Evolutionary conservation across 1,284 basidiomycete species (phyloP), one percentile per base, ranked within the genome.

Genomic region (Macrocystidia cucumis): DNA sequence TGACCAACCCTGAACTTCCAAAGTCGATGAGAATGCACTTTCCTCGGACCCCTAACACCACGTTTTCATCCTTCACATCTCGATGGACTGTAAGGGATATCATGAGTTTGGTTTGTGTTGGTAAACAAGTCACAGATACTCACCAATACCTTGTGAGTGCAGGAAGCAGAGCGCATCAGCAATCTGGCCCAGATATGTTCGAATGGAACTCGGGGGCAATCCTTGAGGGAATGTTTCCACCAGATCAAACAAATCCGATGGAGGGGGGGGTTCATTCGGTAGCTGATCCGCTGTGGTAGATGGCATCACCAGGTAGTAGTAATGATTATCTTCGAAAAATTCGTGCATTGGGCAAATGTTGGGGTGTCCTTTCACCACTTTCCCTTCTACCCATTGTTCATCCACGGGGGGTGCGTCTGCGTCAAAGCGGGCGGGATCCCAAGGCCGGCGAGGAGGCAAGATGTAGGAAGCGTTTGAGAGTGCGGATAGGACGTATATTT

Each of bases 21-120:
- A 97, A 97, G 57, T 98, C 95, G 56, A 98, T 98, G 46, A 98
- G 62, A 57, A 98, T 87, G 51, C 88, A 92, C 51, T 78, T 72
- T 22, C 79, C 84, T 41, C 69, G 59, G 28, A 73, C 69, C 4
- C 83, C 85, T 30, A 89, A 68, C 19, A 89, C 79, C 24, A 98
- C 91, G 55, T 98, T 98, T 60, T 98, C 95, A 52, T 98, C 95
- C 62, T 98, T 98, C 60, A 98, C 82, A 55, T 98, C 96, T 42
- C 95, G 89, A 62, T 98, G 95, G 5, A 98, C 93, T 78, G 71
- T 12, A n/a, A n/a, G 32, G 29, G 27, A 35, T 22, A 27, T 22
- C 14, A 38, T 41, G 35, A 39, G 28, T 34, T 39, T 13, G 12
- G 21, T 21, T 18, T 26, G n/a, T 19, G 25, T 20, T 12, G 11